Evolutionary conservation across 225 moss, liverwort and hornwort genomes (phyloP), one percentile per base, ranked within the genome.

Genomic region (Rhytidiadelphus loreus): DNA sequence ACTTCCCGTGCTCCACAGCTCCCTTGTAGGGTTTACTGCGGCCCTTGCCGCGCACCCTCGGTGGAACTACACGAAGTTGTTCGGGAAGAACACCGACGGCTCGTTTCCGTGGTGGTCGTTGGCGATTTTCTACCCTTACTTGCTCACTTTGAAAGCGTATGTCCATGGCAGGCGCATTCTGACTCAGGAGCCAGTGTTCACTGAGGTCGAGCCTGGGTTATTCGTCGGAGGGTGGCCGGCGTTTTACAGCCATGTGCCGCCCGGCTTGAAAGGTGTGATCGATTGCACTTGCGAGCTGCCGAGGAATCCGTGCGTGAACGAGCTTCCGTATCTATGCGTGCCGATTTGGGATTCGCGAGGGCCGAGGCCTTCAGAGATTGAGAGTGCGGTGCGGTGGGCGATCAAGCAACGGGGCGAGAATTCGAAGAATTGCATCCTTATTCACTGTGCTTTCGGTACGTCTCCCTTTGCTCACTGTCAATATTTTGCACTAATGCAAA

Each of bases 241-340:
- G 80, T 46, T 87, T 58, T 44, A 77, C 68, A 72, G 69, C 30
- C 93, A 96, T 79, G 87, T 98, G 83, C 98, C 98, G 43, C 88
- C 92, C 16, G 96, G 97, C 37, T 91, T 92, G 82, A 94, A 93
- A 71, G 98, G 96, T 61, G 96, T 97, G 28, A 90, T 99, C 32
- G 97, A 97, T 85, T 96, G 96, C 84, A 99, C 97, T 20, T 97
- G 96, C 79, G 97, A 99, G 91, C 86, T 99, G 81, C 97, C 97
- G n/a, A 81, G 96, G 77, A 93, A 93, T 20, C 41, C 83, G 74
- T 90, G 92, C 89, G 15, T 95, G 64, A 17, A 37, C 43, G 89
- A 87, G 39, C 83, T 92, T 28, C 93, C 93, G 39, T 99, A 99
- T 76, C 62, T 96, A 65, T 94, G 95, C 46, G 91, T 99, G 62